A percentile compares a stretch with the other conserved stretches of the same genome.
These are phyloP conservation scores for Mucuna pruriens DNA, from an alignment of 306 rosid species.

Conservation along the genomic window DNA sequence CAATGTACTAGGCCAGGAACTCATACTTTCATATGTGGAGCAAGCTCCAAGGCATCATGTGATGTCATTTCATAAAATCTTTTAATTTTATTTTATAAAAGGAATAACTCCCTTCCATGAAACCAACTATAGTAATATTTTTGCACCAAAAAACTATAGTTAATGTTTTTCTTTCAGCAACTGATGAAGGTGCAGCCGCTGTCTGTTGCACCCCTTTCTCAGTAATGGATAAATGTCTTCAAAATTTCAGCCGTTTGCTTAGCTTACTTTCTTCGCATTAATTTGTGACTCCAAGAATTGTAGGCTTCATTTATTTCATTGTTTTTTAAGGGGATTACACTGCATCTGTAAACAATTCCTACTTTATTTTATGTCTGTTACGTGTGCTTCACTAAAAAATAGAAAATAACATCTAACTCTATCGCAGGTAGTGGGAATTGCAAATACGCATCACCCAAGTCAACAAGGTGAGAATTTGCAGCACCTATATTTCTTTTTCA, in stretches of 20 bases:
- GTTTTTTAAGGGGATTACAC: neutral
- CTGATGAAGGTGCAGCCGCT: neutral
- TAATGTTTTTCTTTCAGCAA: neutral
- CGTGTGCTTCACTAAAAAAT: conserved; percentile 4
- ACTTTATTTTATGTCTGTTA: neutral
- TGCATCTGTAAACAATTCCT: neutral
- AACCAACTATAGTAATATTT: neutral
- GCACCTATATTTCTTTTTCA: conserved; percentile 35
- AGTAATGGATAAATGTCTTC: neutral
- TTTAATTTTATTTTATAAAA: neutral
- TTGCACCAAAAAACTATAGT: neutral
- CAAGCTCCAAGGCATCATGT: neutral
- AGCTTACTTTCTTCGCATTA: neutral
- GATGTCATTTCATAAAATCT: neutral
- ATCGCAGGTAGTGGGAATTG: conserved; percentile 75
- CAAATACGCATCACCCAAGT: conserved; percentile 56
- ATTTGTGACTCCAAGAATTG: neutral
- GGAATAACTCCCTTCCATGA: neutral
- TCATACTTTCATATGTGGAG: neutral
- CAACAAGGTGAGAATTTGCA: conserved; percentile 61
- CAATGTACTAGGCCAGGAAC: neutral
- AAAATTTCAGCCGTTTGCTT: neutral
- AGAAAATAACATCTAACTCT: conserved; percentile 35
- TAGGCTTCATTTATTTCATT: neutral
- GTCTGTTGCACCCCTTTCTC: neutral